phyloP scores from a whole-genome alignment of 352 stramenopile species.

The Pythium chondricola region DNA sequence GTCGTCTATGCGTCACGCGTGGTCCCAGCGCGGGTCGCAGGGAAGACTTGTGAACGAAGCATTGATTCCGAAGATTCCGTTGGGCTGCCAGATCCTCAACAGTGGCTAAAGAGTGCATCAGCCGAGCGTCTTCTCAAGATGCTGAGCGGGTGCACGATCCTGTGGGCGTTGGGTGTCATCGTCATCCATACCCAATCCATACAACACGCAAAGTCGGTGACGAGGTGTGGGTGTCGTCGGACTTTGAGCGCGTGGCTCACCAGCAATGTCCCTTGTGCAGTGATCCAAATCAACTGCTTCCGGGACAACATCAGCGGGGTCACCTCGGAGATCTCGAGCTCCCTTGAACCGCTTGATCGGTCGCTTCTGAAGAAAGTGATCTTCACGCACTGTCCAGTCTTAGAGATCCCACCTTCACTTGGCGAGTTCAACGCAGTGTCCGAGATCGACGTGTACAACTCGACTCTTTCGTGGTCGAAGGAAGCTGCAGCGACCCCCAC shows the following conservation, averaged over 20 bases:
- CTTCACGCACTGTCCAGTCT: constrained; percentile 12
- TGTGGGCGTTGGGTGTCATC: background rate
- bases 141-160: background rate
- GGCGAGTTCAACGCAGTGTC: constrained; percentile 3
- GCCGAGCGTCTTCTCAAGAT: too few species aligned
- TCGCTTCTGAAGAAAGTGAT: constrained; percentile 10
- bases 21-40: too few species aligned
- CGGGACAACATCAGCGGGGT: background rate
- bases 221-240: constrained; percentile 1
- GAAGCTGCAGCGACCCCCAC: constrained; percentile 8
- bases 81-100: too few species aligned
- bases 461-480: constrained; percentile 7
- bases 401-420: constrained; percentile 10
- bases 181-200: background rate
- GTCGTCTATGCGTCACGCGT: too few species aligned
- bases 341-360: constrained; percentile 2
- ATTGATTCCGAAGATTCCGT: too few species aligned
- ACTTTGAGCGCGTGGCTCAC: constrained; percentile 4
- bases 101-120: too few species aligned
- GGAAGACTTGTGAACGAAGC: too few species aligned
- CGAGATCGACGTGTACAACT: constrained; percentile 16
- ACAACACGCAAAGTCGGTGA: background rate
- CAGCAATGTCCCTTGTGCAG: constrained; percentile 3
- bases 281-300: constrained; percentile 20
- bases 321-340: background rate